These are phyloP conservation scores for Selaginella tamariscina DNA, from an alignment of 75 land plant genomes.

Conservation along the genomic window DNA sequence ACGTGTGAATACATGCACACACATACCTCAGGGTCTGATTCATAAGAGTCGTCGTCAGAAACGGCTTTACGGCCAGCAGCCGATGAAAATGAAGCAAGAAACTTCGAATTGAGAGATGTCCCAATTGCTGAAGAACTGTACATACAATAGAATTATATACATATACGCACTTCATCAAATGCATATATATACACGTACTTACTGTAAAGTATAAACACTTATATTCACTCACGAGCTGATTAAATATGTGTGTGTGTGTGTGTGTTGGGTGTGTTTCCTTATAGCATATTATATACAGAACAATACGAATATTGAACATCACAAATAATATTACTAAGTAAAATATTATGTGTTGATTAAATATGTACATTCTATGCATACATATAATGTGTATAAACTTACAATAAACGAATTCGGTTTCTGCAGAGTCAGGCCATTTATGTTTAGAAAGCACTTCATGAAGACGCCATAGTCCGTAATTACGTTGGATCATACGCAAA, in stretches of 20 bases:
- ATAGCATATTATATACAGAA: too few species aligned
- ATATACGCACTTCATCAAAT: too few species aligned
- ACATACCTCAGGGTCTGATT: conserved; percentile 5
- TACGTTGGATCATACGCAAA: not conserved
- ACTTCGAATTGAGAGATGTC: conserved; percentile 7
- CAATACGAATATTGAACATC: too few species aligned
- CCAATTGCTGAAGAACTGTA: conserved; percentile 13
- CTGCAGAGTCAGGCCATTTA: conserved; percentile 8
- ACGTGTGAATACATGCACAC: not conserved
- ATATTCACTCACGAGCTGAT: too few species aligned
- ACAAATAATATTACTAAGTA: too few species aligned
- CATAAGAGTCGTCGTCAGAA: not conserved
- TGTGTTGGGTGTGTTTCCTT: not conserved
- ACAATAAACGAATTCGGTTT: not conserved
- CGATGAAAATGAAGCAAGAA: not conserved
- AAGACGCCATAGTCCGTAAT: not conserved
- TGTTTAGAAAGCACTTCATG: conserved; percentile 1
- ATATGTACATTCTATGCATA: too few species aligned
- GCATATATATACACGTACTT: too few species aligned
- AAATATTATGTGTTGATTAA: too few species aligned
- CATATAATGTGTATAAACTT: too few species aligned
- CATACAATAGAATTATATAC: too few species aligned
- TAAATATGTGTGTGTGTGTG: too few species aligned
- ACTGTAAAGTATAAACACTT: too few species aligned
- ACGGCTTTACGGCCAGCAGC: not conserved